Evolutionary conservation across 441 rosid species (phyloP).

Genomic region (Theobroma grandiflorum): DNA sequence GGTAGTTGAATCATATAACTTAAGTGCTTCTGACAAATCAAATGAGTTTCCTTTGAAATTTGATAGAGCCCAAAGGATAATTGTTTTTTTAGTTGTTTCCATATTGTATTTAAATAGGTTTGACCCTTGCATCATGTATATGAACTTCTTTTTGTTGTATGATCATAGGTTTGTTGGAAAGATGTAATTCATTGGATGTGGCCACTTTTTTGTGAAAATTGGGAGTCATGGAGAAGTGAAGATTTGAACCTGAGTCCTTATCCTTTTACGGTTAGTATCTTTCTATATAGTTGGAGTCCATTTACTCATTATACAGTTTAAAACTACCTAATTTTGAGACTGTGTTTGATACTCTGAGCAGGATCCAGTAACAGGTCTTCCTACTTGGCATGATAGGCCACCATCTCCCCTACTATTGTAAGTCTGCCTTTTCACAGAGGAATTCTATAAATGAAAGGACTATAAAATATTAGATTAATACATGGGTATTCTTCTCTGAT

Average conservation of each 20-base stretch:
- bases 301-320: constrained; percentile 22
- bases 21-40: constrained; percentile 13
- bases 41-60: neutral
- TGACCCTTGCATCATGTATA: neutral
- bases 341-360: constrained; percentile 42
- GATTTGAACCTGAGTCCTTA: constrained; percentile 77
- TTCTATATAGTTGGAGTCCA: constrained; percentile 2
- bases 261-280: constrained; percentile 79
- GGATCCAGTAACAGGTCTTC: constrained; percentile 96
- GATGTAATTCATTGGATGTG: constrained; percentile 98
- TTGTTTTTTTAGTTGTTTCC: neutral
- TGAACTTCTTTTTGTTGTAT: neutral
- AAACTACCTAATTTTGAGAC: neutral
- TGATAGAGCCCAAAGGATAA: neutral
- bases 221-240: constrained; percentile 90
- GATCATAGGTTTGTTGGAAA: constrained; percentile 78
- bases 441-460: constrained; percentile 7
- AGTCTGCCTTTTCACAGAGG: constrained; percentile 38
- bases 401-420: constrained; percentile 78
- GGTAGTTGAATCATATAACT: constrained; percentile 44
- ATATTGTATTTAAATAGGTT: neutral
- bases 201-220: constrained; percentile 85
- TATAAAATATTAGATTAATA: neutral
- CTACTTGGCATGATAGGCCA: constrained; percentile 70
- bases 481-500: constrained; percentile 13